Conservation (phyloP, 768 basidiomycete species). For the Podaxis pistillaris region DNA sequence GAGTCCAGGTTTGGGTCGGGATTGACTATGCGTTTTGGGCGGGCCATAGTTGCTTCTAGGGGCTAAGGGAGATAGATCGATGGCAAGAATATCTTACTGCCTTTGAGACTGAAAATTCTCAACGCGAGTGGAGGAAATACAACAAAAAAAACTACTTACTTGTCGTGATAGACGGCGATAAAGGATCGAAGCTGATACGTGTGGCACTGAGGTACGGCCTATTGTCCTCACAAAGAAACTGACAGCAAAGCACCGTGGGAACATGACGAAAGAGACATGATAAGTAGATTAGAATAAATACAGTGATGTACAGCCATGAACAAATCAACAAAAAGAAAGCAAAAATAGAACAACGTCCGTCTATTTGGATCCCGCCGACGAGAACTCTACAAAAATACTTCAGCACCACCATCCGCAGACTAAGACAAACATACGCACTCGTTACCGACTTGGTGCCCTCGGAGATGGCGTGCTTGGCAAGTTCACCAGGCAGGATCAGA, state of each 20-base stretch:
- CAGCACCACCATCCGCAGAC: background rate
- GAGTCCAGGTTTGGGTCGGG: background rate
- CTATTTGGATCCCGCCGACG: constrained; percentile 20
- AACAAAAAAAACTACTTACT: background rate
- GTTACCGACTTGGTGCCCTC: constrained; percentile 74
- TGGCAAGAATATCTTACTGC: background rate
- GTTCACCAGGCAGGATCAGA: constrained; percentile 93
- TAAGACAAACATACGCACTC: constrained; percentile 34
- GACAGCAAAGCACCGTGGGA: background rate
- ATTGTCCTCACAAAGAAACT: constrained; percentile 5
- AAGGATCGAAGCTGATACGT: background rate
- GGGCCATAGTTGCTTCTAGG: background rate
- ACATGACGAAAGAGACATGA: background rate
- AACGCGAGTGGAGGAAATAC: background rate
- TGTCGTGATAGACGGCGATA: background rate
- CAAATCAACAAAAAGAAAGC: constrained; percentile 15
- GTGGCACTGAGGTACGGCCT: background rate
- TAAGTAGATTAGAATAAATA: constrained; percentile 17
- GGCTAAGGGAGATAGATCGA: background rate
- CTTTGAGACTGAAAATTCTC: background rate
- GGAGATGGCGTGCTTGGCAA: constrained; percentile 98
- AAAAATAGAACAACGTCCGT: constrained; percentile 3
- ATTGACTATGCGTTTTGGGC: background rate
- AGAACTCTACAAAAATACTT: constrained; percentile 15
- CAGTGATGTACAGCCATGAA: constrained; percentile 18